Conservation (phyloP, 805 yeast genomes). For the Kodamaea nitidulidarum region DNA sequence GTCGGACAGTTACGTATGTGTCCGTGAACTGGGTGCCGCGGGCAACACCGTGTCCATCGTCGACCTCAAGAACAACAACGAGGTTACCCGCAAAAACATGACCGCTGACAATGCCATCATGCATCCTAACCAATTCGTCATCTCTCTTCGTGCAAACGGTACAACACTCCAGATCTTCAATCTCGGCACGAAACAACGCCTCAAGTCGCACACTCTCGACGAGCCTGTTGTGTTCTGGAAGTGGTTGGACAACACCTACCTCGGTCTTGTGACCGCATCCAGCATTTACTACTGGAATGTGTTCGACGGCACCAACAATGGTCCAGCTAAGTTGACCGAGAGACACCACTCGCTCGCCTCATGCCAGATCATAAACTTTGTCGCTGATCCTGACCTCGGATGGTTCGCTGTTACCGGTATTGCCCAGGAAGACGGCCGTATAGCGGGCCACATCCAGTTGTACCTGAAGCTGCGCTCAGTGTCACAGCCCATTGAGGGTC, state of each 20-base stretch:
- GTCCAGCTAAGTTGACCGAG: constrained; percentile 78
- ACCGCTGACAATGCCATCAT: constrained; percentile 95
- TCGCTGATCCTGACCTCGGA: constrained; percentile 69
- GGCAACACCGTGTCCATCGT: constrained; percentile 93
- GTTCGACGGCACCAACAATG: constrained; percentile 69
- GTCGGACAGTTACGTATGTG: constrained; percentile 85
- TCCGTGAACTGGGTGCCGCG: constrained; percentile 57
- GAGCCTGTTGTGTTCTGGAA: constrained; percentile 95
- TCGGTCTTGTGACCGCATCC: constrained; percentile 82
- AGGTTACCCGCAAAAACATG: constrained; percentile 87
- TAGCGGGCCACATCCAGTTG: constrained; percentile 94
- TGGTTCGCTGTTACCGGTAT: constrained; percentile 97
- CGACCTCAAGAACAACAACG: constrained; percentile 74
- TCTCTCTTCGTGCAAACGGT: constrained; percentile 93
- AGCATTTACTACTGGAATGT: constrained; percentile 78
- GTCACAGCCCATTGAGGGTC: constrained; percentile 97
- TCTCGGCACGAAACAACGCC: constrained; percentile 78
- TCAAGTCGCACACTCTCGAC: constrained; percentile 79
- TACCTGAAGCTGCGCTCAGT: constrained; percentile 84
- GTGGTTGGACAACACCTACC: constrained; percentile 70
- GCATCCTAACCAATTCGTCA: constrained; percentile 87
- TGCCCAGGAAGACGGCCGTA: constrained; percentile 87
- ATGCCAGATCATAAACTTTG: constrained; percentile 87
- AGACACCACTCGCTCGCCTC: constrained; percentile 77
- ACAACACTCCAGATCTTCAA: constrained; percentile 94